Evolutionary conservation across 495 filamentous ascomycete species (phyloP), one percentile per base, ranked within the genome.

Genomic region (Xylaria longipes): DNA sequence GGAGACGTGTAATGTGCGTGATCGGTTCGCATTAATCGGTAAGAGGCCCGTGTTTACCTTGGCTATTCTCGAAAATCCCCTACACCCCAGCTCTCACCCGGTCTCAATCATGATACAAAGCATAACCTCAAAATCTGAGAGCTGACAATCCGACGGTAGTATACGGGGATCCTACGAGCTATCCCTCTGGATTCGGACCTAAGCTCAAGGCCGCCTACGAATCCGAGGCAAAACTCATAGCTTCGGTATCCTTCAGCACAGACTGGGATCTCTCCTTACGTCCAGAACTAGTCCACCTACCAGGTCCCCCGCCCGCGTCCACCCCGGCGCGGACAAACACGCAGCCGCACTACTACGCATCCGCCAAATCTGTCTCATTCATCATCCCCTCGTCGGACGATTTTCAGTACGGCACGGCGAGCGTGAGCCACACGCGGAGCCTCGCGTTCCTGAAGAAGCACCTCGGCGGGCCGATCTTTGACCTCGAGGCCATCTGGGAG

Each of bases 401-500:
- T 46, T 89, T 84, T 72, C 74, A 80, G 52, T 64, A 79, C 33
- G 71, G 73, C 20, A 65, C 81, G 0, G 85, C 84, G 17, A 70
- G 78, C 7, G 72, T 89, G 3, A 78, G 85, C 9, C 88, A 90
- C 78, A 87, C 88, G 37, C 79, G 88, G 1, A 83, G 74, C 48
- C 77, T 89, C 12, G 39, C 79, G 3, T 89, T 89, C 73, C 71
- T 90, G 1, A 87, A 88, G 73, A 78, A 82, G n/a, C 75, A 83
- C 46, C 72, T 87, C 12, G 77, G 76, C 12, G 88, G 86, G 0
- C 88, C 87, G 1, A 82, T 80, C 70, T 90, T 91, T 70, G 88
- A 90, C 70, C 81, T 90, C 12, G 88, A 89, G 72, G 80, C 80
- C 41, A 86, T 90, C 71, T 90, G 88, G 88, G 86, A 88, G 15